Conservation (phyloP, 163 green algal species). For the Volvox carteri region DNA sequence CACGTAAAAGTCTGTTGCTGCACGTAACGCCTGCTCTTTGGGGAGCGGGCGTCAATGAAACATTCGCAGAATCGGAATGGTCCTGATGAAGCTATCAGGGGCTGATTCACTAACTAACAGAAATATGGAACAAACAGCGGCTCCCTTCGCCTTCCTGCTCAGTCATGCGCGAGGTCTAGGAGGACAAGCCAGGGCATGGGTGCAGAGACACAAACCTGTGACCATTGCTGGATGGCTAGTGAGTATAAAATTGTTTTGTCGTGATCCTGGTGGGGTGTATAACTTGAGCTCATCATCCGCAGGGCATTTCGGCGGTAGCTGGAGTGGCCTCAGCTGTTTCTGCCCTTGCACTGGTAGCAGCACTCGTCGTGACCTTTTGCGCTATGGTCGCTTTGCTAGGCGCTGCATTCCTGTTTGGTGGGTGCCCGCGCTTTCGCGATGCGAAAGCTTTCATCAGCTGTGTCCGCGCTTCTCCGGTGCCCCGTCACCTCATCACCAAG, state of each 20-base stretch:
- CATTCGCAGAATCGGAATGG: no score
- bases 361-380: background rate
- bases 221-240: constrained; percentile 14
- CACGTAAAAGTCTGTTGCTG: no score
- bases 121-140: background rate
- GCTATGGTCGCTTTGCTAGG: background rate
- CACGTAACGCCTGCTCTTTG: no score
- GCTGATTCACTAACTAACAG: background rate
- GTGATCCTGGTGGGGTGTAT: background rate
- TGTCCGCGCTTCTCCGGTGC: background rate
- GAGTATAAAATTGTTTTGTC: background rate
- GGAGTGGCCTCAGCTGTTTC: background rate
- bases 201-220: background rate
- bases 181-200: background rate
- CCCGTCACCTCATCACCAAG: background rate
- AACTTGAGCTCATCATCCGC: background rate
- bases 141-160: background rate
- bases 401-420: constrained; percentile 1
- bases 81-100: no score
- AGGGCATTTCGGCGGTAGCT: background rate
- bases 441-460: background rate
- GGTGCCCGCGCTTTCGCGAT: background rate
- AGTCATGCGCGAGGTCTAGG: background rate
- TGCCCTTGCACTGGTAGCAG: background rate
- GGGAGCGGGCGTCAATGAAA: no score